phyloP scores from a whole-genome alignment of 345 rosid genomes.

The Barbarea vulgaris region DNA sequence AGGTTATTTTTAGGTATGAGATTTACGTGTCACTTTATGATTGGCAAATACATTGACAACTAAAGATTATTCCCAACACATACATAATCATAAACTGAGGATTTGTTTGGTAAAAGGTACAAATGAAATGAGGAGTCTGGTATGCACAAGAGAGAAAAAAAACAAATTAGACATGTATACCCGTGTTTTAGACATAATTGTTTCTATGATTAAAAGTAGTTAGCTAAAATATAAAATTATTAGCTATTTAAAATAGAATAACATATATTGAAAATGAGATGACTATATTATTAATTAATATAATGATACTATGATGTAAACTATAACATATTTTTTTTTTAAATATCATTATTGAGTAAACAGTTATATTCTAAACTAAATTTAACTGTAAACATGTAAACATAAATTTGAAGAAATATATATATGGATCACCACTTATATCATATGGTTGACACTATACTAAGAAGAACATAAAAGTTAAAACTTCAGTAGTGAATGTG shows the following conservation, averaged over 20 bases:
- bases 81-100: too few species aligned
- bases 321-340: not conserved
- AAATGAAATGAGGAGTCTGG: not conserved
- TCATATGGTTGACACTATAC: not conserved
- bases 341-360: not conserved
- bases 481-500: not conserved
- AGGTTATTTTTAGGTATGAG: not conserved
- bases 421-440: not conserved
- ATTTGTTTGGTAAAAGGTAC: not conserved
- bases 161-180: not conserved
- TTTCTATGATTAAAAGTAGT: not conserved
- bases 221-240: not conserved
- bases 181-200: not conserved
- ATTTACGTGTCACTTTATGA: not conserved
- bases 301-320: not conserved
- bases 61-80: not conserved
- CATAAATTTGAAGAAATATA: not conserved
- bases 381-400: not conserved
- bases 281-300: not conserved
- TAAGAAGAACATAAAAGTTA: not conserved
- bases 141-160: not conserved
- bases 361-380: not conserved
- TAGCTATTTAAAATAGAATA: not conserved
- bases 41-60: not conserved
- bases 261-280: not conserved